Percentiles rank a stretch among this genome's conserved stretches.
Evolutionary conservation across 306 rosid genomes (phyloP).

Genomic region (Hippophae tibetana): DNA sequence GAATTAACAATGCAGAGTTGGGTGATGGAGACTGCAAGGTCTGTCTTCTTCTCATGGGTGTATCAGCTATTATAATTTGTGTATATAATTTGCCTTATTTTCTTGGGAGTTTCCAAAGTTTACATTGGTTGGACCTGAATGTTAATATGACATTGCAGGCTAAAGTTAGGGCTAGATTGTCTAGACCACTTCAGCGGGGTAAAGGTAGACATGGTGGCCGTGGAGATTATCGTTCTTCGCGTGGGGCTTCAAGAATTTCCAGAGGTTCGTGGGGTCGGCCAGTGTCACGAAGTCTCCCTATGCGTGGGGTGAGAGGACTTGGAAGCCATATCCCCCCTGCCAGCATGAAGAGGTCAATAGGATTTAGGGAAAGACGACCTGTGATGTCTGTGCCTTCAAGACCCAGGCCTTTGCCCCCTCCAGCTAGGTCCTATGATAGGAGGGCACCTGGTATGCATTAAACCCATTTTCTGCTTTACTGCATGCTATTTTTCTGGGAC

Average conservation of each 20-base stretch:
- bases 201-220: constrained; percentile 71
- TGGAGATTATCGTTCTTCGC: constrained; percentile 60
- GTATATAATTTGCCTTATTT: neutral
- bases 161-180: constrained; percentile 89
- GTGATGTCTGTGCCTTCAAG: constrained; percentile 51
- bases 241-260: constrained; percentile 36
- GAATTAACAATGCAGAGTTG: constrained; percentile 77
- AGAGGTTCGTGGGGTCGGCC: constrained; percentile 81
- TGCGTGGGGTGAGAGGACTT: constrained; percentile 59
- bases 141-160: constrained; percentile 40
- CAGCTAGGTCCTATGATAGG: constrained; percentile 71
- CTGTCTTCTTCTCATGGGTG: constrained; percentile 15
- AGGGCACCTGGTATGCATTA: constrained; percentile 63
- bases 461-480: neutral
- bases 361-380: constrained; percentile 75
- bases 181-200: constrained; percentile 94
- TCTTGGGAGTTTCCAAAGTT: neutral
- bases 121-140: constrained; percentile 1
- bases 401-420: constrained; percentile 66
- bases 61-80: neutral
- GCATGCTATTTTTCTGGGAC: neutral
- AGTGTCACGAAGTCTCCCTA: constrained; percentile 45
- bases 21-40: constrained; percentile 95
- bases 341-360: constrained; percentile 51
- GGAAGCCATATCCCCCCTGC: constrained; percentile 58